These are phyloP conservation scores for Hortaea werneckii DNA, from an alignment of 2,329 filamentous ascomycete species.

Conservation along the genomic window DNA sequence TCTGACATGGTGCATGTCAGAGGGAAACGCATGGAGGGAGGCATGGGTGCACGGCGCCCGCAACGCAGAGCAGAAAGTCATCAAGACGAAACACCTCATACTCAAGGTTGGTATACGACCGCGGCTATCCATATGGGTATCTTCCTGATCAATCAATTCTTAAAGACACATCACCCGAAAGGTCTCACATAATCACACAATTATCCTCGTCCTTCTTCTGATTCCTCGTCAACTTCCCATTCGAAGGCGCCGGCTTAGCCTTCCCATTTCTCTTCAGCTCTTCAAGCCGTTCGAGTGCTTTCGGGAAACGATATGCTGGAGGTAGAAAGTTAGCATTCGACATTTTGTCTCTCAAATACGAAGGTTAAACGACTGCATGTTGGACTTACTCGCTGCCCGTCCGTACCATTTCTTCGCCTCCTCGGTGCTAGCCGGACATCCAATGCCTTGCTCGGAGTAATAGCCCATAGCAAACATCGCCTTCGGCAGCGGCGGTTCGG, in stretches of 20 bases:
- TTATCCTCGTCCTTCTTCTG: slow-evolving; percentile 82
- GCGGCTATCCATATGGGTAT: too few species aligned
- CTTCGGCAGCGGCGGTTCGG: slow-evolving; percentile 66
- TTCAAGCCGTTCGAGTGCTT: slow-evolving; percentile 84
- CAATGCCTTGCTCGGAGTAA: slow-evolving; percentile 92
- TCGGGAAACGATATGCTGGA: slow-evolving; percentile 83
- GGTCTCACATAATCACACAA: slow-evolving; percentile 66
- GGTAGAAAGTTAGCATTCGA: slow-evolving; percentile 3
- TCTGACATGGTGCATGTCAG: too few species aligned
- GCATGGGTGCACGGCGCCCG: too few species aligned
- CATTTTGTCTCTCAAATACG: neutral
- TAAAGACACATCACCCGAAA: too few species aligned
- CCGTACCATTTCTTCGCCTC: slow-evolving; percentile 99
- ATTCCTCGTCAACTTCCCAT: slow-evolving; percentile 71
- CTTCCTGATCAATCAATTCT: too few species aligned
- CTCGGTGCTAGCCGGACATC: slow-evolving; percentile 73
- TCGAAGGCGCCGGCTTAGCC: slow-evolving; percentile 25
- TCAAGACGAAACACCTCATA: too few species aligned
- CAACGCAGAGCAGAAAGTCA: too few species aligned
- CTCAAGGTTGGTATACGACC: too few species aligned
- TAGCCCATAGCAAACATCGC: slow-evolving; percentile 98
- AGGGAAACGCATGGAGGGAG: too few species aligned
- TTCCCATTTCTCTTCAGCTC: slow-evolving; percentile 75
- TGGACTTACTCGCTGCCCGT: slow-evolving; percentile 77
- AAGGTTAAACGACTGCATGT: neutral